Conservation (phyloP, 2,329 filamentous ascomycete genomes). For the Arthrobotrys conoides region DNA sequence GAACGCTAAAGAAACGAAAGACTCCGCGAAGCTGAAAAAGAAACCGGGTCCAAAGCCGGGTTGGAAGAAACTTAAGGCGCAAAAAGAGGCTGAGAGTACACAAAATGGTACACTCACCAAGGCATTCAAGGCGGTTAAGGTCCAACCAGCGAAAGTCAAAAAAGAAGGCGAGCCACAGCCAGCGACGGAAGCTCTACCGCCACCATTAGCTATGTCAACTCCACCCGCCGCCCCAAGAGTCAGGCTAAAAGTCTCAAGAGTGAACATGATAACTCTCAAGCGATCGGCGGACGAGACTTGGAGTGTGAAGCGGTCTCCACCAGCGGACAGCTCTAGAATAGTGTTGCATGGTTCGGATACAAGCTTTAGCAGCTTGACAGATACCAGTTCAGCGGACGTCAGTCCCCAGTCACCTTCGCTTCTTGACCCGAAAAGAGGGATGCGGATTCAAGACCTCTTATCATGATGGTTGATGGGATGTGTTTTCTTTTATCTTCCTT, state of each 20-base stretch:
- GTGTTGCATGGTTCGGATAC: conserved; percentile 55
- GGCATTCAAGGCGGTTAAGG: conserved; percentile 50
- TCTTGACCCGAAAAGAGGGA: conserved; percentile 43
- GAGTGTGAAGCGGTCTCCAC: conserved; percentile 17
- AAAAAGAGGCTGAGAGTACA: conserved; percentile 11
- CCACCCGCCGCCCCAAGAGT: conserved; percentile 5
- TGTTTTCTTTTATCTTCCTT: background rate
- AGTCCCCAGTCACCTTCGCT: conserved; percentile 21
- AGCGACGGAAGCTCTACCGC: background rate
- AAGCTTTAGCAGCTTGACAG: conserved; percentile 53
- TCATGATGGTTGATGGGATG: conserved; percentile 10
- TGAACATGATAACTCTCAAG: conserved; percentile 54
- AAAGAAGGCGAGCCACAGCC: conserved; percentile 8
- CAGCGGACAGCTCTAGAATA: conserved; percentile 34
- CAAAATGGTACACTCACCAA: conserved; percentile 51
- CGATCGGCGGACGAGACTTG: conserved; percentile 22
- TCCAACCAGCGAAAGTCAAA: conserved; percentile 12
- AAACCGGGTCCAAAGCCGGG: conserved; percentile 49
- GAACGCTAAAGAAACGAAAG: conserved; percentile 31
- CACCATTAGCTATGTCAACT: conserved; percentile 12
- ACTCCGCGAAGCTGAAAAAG: conserved; percentile 36
- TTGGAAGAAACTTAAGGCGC: conserved; percentile 34
- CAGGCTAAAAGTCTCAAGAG: conserved; percentile 33
- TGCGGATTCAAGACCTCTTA: conserved; percentile 50
- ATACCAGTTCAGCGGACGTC: conserved; percentile 27